Conservation (phyloP, 768 basidiomycete genomes). For the Xerocomellus amylosporus region DNA sequence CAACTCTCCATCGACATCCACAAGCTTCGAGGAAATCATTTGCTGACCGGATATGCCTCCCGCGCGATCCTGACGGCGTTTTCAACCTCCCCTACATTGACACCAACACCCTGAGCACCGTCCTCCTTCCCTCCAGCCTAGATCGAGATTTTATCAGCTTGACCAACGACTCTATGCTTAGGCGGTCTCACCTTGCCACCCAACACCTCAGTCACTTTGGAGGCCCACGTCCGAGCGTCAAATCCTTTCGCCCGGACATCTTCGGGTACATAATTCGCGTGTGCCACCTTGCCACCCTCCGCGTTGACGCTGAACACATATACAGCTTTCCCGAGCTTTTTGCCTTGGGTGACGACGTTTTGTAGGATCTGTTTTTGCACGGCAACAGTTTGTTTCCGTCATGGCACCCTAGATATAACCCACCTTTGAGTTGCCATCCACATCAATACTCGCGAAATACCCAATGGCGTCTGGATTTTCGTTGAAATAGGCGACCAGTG, state of each 20-base stretch:
- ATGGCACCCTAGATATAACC: neutral
- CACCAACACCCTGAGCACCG: conserved; percentile 84
- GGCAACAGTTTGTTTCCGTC: neutral
- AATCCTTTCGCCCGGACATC: conserved; percentile 59
- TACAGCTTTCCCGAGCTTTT: conserved; percentile 75
- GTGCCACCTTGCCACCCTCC: conserved; percentile 72
- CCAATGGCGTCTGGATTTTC: conserved; percentile 67
- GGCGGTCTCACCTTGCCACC: conserved; percentile 80
- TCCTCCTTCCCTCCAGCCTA: conserved; percentile 97
- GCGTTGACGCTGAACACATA: conserved; percentile 84
- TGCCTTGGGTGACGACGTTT: conserved; percentile 71
- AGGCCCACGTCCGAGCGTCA: conserved; percentile 89
- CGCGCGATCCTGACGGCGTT: conserved; percentile 66
- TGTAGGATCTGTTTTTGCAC: conserved; percentile 58
- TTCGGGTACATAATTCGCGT: conserved; percentile 80
- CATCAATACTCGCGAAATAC: conserved; percentile 70
- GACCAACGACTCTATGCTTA: neutral
- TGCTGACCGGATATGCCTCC: conserved; percentile 32
- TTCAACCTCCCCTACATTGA: conserved; percentile 54
- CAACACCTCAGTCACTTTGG: conserved; percentile 68
- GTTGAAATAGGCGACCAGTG: conserved; percentile 69
- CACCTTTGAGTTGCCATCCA: conserved; percentile 86
- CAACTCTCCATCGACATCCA: neutral
- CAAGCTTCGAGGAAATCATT: conserved; percentile 9
- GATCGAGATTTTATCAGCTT: conserved; percentile 8